A percentile compares a stretch with the other conserved stretches of the same genome.
phyloP scores from a whole-genome alignment of 257 asterid genomes.

The Verbena officinalis region DNA sequence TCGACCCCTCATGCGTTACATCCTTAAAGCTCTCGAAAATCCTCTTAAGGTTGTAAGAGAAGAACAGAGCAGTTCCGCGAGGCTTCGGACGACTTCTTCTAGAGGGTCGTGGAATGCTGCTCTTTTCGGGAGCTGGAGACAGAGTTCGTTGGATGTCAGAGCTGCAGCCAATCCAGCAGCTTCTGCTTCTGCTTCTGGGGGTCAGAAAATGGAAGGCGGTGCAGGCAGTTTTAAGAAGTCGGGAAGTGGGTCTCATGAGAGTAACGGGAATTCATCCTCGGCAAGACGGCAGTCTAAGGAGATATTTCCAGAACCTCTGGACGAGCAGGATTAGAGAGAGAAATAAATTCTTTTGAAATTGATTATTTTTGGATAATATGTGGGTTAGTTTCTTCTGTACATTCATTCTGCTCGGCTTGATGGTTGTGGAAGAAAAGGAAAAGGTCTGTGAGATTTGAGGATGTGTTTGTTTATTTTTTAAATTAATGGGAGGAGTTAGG shows the following conservation, averaged over 20 bases:
- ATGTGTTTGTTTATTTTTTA: conserved; percentile 1
- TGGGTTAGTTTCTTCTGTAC: not conserved
- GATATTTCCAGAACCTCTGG: conserved; percentile 80
- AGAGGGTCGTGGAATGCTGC: conserved; percentile 57
- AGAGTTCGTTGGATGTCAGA: conserved; percentile 48
- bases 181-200: not conserved
- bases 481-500: conserved; percentile 3
- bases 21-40: conserved; percentile 89
- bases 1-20: conserved; percentile 77
- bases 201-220: conserved; percentile 39
- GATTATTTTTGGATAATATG: conserved; percentile 39
- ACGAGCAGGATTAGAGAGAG: conserved; percentile 38
- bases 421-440: conserved; percentile 3
- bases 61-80: conserved; percentile 39
- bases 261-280: conserved; percentile 41
- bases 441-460: not conserved
- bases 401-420: conserved; percentile 29
- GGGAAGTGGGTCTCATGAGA: conserved; percentile 40
- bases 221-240: conserved; percentile 36
- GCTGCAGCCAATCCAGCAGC: conserved; percentile 28
- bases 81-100: conserved; percentile 57
- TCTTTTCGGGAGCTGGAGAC: conserved; percentile 59
- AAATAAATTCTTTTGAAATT: conserved; percentile 2
- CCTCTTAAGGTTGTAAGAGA: conserved; percentile 92
- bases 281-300: conserved; percentile 66